These are phyloP conservation scores for Discostella stelligera DNA, from an alignment of 352 stramenopile species.

Conservation along the genomic window DNA sequence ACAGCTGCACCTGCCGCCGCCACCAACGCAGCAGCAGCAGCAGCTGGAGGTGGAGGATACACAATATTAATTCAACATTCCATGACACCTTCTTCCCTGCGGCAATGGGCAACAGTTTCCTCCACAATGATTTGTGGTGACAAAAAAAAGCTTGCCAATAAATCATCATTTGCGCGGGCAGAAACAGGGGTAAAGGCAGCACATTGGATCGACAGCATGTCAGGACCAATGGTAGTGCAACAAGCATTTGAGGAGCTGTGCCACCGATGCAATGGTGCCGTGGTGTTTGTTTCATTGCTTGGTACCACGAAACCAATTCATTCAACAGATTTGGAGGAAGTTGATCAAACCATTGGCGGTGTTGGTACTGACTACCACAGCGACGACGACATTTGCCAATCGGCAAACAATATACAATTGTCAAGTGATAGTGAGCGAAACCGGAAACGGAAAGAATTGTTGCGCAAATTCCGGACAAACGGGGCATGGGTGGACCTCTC, in stretches of 20 bases:
- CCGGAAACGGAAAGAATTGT: not conserved
- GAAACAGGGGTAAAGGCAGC: not conserved
- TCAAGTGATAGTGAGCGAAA: too few species aligned
- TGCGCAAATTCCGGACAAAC: constrained; percentile 25
- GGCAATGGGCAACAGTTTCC: constrained; percentile 20
- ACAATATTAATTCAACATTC: constrained; percentile 51
- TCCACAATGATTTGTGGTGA: constrained; percentile 1
- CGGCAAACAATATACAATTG: not conserved
- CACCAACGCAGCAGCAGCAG: not conserved
- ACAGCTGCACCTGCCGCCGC: not conserved
- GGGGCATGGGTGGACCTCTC: constrained; percentile 40
- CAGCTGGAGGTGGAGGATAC: constrained; percentile 20
- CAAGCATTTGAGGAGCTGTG: constrained; percentile 40
- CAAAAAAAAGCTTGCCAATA: too few species aligned
- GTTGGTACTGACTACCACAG: not conserved
- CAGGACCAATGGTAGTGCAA: constrained; percentile 28
- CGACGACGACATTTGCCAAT: not conserved
- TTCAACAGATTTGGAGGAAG: constrained; percentile 16
- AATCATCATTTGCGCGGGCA: not conserved
- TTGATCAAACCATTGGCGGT: constrained; percentile 1
- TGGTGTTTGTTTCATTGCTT: constrained; percentile 43
- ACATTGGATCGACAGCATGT: constrained; percentile 7
- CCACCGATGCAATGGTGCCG: constrained; percentile 25
- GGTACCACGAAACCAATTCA: constrained; percentile 9
- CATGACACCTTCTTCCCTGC: constrained; percentile 24